A percentile compares a stretch with the other conserved stretches of the same genome.
These are phyloP conservation scores for Ceratorhiza oryzae-sativae DNA, from an alignment of 1,284 basidiomycete species.

Conservation along the genomic window DNA sequence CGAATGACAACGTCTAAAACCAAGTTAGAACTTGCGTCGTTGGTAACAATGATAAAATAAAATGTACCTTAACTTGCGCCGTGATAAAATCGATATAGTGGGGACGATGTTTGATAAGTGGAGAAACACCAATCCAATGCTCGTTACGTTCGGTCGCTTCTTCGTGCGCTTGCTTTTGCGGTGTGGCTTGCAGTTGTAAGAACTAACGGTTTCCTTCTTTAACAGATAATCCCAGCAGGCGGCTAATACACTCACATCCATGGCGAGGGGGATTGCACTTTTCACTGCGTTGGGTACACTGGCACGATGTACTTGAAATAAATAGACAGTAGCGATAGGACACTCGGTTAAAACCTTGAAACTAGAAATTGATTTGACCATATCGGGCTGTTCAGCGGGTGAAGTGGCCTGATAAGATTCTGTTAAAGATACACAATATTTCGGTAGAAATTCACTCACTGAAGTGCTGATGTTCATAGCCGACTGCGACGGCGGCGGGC, in stretches of 20 bases:
- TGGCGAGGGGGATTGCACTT: conserved; percentile 75
- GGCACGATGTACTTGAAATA: conserved; percentile 82
- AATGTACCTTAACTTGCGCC: conserved; percentile 87
- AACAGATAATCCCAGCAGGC: background rate
- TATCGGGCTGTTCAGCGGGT: conserved; percentile 42
- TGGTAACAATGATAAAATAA: background rate
- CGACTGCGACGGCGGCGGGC: conserved; percentile 42
- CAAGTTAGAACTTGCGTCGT: conserved; percentile 7
- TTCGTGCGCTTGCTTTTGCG: conserved; percentile 84
- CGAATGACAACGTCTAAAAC: conserved; percentile 88
- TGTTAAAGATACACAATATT: background rate
- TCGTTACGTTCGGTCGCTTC: conserved; percentile 79
- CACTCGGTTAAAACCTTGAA: conserved; percentile 97
- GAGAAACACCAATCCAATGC: conserved; percentile 87
- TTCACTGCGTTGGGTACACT: conserved; percentile 75
- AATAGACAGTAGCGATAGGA: conserved; percentile 90
- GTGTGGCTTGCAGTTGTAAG: conserved; percentile 82
- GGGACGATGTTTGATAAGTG: conserved; percentile 73
- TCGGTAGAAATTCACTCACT: conserved; percentile 37
- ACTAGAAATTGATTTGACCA: conserved; percentile 78
- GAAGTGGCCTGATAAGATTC: conserved; percentile 16
- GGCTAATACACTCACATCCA: conserved; percentile 60
- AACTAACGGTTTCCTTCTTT: conserved; percentile 50
- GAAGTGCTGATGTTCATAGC: conserved; percentile 34
- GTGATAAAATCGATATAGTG: conserved; percentile 90